These are phyloP conservation scores for Solanum arcanum DNA, from an alignment of 257 asterid genomes.

Conservation along the genomic window DNA sequence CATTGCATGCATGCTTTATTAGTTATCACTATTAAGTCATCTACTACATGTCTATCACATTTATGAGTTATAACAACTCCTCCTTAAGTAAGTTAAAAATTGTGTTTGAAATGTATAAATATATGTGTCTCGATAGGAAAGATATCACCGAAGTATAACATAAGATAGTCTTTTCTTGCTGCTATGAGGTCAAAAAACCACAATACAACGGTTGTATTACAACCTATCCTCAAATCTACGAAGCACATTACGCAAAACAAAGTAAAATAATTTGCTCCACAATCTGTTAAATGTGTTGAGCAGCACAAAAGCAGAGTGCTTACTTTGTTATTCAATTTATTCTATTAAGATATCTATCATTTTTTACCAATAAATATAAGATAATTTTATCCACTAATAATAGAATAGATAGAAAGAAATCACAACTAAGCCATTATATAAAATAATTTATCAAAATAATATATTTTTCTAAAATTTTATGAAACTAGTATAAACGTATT, in stretches of 20 bases:
- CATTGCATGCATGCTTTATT: constrained; percentile 10
- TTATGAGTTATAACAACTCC: neutral
- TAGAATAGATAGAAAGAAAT: no score
- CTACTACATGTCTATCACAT: neutral
- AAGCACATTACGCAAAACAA: neutral
- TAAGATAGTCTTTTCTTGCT: neutral
- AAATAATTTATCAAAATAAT: no score
- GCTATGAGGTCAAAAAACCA: neutral
- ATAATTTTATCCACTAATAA: neutral
- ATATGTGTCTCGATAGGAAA: neutral
- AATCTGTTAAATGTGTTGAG: neutral
- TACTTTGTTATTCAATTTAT: neutral
- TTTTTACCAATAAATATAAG: neutral
- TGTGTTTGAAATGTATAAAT: neutral
- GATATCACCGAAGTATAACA: neutral
- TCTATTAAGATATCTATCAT: neutral
- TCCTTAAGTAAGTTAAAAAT: neutral
- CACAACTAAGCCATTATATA: no score
- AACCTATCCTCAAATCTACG: no score
- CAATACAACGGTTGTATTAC: no score
- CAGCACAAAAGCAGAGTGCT: neutral
- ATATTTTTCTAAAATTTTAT: no score
- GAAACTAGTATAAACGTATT: no score
- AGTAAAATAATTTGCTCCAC: neutral
- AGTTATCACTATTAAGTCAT: neutral